Percentiles rank a stretch among this genome's conserved stretches.
Evolutionary conservation across 768 basidiomycete genomes (phyloP).

Genomic region (Serendipita vermifera): DNA sequence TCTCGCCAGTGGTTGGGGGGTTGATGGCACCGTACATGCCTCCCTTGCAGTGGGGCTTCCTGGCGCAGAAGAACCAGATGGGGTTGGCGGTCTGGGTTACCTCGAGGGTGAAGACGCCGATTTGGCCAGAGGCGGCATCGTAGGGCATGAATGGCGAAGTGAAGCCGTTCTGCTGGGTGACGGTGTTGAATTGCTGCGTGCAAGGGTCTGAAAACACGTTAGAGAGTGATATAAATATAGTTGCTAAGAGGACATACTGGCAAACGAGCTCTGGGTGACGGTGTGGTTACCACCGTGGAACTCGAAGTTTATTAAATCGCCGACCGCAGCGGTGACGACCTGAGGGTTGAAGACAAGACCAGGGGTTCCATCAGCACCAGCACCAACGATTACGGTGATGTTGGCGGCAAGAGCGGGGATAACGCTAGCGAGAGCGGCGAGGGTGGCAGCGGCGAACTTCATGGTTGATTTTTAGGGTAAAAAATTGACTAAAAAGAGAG

Average conservation of each 20-base stretch:
- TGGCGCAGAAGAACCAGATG: constrained; percentile 8
- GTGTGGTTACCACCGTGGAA: constrained; percentile 9
- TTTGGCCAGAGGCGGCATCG: constrained; percentile 1
- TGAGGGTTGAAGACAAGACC: constrained; percentile 1
- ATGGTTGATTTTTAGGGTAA: no score
- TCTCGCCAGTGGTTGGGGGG: background rate
- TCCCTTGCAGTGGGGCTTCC: constrained; percentile 8
- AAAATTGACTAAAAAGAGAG: background rate
- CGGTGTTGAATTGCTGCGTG: constrained; percentile 8
- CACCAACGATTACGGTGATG: background rate
- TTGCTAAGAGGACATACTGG: background rate
- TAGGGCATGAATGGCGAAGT: constrained; percentile 8
- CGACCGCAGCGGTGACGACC: background rate
- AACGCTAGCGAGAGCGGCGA: constrained; percentile 5
- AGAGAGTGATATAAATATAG: background rate
- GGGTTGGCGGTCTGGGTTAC: constrained; percentile 10
- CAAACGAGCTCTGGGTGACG: constrained; percentile 6
- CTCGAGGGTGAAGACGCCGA: constrained; percentile 9
- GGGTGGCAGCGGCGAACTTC: constrained; percentile 2
- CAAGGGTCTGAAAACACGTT: constrained; percentile 7
- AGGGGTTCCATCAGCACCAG: background rate
- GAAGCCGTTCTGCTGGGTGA: constrained; percentile 8
- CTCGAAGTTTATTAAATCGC: constrained; percentile 6
- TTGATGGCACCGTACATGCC: constrained; percentile 9
- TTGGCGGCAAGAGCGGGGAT: background rate